Base-by-base conservation (phyloP, 2,329 filamentous ascomycete species). In the Pezicula radicicola region DNA sequence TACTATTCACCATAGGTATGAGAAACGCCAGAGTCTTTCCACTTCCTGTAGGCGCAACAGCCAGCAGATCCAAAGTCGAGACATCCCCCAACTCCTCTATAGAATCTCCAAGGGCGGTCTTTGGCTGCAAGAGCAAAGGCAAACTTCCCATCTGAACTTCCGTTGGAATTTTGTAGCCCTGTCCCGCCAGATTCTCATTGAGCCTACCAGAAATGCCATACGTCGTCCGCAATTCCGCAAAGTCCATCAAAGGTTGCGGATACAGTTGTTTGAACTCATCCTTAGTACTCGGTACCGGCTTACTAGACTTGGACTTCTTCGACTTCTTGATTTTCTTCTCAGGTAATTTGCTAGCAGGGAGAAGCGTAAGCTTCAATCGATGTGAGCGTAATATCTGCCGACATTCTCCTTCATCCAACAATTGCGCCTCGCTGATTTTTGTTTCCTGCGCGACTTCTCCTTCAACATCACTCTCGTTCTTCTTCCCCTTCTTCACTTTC, bases 1-100 rank as follows among this genome's bases (percentile, higher is more conserved):
- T 84, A 43, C 82, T 80, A 65, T 96, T 87, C 61, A 99, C 84
- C 3, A 91, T 79, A 0, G 93, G 92, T 40, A 99, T 88, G 62
- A 97, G 71, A 64, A 97, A 99, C 16, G 91, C 91, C 57, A 99
- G 75, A 0, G 94, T 99, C 76, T 99, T 99, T 42, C 94, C 94
- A 68, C 93, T 97, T 21, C 94, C 94, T 0, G 94, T 99, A 1
- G 94, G 94, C 3, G 94, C 94, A 41, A 97, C 85, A 0, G 90
- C 89, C 56, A 99, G 71, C 37, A 99, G 83, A 73, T 99, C 87
- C 4, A 93, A 75, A 43, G 60, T 49, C 7, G 45, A 40, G 8
- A 33, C 46, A 18, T 70, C 68, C 19, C 55, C 56, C 18, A 57
- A 50, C 2, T 61, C 70, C 4, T 66, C 67, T 12, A 66, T 65